phyloP scores from a whole-genome alignment of 2,329 filamentous ascomycete species.

The Sporothrix euskadiensis region DNA sequence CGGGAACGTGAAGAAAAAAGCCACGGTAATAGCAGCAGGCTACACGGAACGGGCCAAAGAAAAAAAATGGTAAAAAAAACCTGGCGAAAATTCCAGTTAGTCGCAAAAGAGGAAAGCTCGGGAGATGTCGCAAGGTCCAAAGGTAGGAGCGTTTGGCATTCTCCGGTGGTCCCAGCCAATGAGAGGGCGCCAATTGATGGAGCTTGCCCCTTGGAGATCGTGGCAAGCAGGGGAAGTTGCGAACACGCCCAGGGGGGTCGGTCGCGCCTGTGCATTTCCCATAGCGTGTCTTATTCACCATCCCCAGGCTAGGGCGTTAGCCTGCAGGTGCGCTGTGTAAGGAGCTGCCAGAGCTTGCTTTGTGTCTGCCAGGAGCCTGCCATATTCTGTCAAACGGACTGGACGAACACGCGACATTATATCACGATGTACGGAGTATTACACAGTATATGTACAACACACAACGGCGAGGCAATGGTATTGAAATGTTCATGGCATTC shows the following conservation, averaged over 20 bases:
- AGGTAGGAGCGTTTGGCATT: slow-evolving; percentile 16
- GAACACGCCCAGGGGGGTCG: not conserved
- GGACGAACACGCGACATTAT: not conserved
- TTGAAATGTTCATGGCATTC: not conserved
- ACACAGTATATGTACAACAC: no score
- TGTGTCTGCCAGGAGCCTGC: not conserved
- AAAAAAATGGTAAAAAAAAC: slow-evolving; percentile 23
- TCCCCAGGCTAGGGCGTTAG: not conserved
- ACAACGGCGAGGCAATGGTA: not conserved
- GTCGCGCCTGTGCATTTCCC: not conserved
- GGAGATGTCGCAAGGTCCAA: slow-evolving; percentile 39
- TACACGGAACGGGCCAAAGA: slow-evolving; percentile 17
- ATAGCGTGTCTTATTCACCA: slow-evolving; percentile 8
- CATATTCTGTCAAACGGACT: not conserved
- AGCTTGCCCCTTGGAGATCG: slow-evolving; percentile 19
- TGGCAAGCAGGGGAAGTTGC: slow-evolving; percentile 3
- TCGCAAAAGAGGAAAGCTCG: slow-evolving; percentile 39
- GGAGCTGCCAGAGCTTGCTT: not conserved
- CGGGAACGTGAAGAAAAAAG: not conserved
- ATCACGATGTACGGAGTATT: not conserved
- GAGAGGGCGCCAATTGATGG: slow-evolving; percentile 31
- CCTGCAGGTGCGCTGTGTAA: not conserved
- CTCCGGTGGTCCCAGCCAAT: slow-evolving; percentile 35
- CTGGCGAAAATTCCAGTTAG: slow-evolving; percentile 23
- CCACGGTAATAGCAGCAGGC: slow-evolving; percentile 10